Evolutionary conservation across 306 rosid genomes (phyloP), one percentile per base, ranked within the genome.

Genomic region (Castanospermum australe): DNA sequence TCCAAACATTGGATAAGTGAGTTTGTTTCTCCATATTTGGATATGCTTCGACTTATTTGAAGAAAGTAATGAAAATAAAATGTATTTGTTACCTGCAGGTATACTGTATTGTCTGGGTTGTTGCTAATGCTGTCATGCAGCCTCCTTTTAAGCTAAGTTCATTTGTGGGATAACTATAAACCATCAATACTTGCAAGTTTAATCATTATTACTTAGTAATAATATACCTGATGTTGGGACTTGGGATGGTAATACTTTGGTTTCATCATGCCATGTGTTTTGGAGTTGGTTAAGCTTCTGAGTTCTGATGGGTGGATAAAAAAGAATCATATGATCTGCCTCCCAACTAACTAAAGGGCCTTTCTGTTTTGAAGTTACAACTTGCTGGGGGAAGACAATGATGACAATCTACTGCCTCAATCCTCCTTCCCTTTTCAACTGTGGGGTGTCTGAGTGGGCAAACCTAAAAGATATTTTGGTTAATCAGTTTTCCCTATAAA

Each of bases 261-360:
- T 81, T 76, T 33, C 76, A 56, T 20, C 42, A 25, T 71, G 68
- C 47, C 18, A 3, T 60, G 30, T 17, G 13, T 55, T 2, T 61
- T 22, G 54, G 47, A 79, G 66, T 35, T 79, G 42, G 25, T 52
- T 55, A 75, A 62, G 28, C 73, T 64, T 76, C 21, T 64, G 32
- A 14, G 36, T 17, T 12, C 9, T 47, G 57, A 14, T 68, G 21
- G 60, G 64, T 77, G 24, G 63, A 69, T 36, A 56, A 33, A 8
- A 18, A 57, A 57, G 39, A 52, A 33, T 76, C 17, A 60, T 48
- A 41, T 33, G 39, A 60, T 60, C 81, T 68, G 30, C 39, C 62
- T 55, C 39, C 67, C 75, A 2, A 75, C 41, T 36, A 57, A 32
- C 17, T 59, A n/a, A 33, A 33, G 47, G 5, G 20, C 5, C 72